These are phyloP conservation scores for Tetrahymena thermophila DNA, from an alignment of 73 alveolate genomes.

Conservation along the genomic window DNA sequence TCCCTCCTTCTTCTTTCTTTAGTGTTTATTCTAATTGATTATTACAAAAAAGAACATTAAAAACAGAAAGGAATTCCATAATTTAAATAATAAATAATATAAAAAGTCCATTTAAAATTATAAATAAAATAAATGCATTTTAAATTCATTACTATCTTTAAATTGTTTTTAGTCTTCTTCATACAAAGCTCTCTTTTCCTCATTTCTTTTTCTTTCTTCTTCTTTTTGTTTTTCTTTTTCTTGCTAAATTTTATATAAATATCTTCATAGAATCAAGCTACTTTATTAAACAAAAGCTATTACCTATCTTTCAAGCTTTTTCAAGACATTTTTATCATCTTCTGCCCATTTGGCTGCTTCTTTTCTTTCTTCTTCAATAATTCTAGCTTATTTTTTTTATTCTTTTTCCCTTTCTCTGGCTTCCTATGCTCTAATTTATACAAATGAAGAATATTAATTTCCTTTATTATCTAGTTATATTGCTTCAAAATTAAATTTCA, in stretches of 20 bases:
- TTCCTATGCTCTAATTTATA: background rate
- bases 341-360: background rate
- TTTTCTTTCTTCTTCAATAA: background rate
- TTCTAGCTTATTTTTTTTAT: background rate
- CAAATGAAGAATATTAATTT: background rate
- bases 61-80: background rate
- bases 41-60: background rate
- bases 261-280: background rate
- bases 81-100: too few relatives aligned
- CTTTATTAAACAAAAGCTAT: background rate
- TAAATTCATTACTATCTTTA: background rate
- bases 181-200: background rate
- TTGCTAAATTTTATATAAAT: background rate
- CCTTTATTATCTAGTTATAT: background rate
- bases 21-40: background rate
- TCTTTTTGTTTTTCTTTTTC: background rate
- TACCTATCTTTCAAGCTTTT: background rate
- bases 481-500: background rate
- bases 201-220: background rate
- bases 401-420: background rate
- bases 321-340: background rate
- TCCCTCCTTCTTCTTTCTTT: background rate
- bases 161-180: background rate
- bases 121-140: background rate
- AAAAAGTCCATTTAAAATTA: too few relatives aligned